Evolutionary conservation across 805 yeast genomes (phyloP), one percentile per base, ranked within the genome.

Genomic region (Metschnikowia cerradonensis): DNA sequence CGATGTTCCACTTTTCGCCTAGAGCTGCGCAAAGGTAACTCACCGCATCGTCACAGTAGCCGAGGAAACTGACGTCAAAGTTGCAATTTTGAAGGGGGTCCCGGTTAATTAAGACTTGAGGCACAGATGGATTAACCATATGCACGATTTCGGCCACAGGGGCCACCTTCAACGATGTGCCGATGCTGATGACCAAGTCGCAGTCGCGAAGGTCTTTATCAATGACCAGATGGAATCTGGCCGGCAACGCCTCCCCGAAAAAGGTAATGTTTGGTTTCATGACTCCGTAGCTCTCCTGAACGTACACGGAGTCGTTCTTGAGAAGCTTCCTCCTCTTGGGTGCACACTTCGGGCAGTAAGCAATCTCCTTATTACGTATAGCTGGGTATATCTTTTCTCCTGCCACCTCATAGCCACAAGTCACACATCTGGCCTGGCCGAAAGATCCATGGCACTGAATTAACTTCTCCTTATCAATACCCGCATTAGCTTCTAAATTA

Each of bases 391-490:
- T 74, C 23, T 75, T 75, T 46, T 78, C 80, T 15, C 97, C 97
- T 1, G 80, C 79, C 6, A 83, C 80, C 61, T 77, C 71, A 63
- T 79, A 79, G 45, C 80, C 77, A 65, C 97, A 90, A 2, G 91
- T 83, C 34, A 83, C 75, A 63, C 97, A 90, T 3, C 90, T 81
- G 7, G 96, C 97, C 0, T 81, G 79, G 0, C 95, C 96, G 67
- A 90, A 90, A 2, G 96, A 88, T 1, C 97, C 97, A 67, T 90
- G 97, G 63, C 97, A 90, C 67, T 90, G 96, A 22, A 90, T 86
- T 55, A 87, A 65, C 58, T 82, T 83, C 6, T 84, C 88, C 1
- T 76, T 67, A 6, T 72, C 65, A 6, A 90, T 76, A 3, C 96
- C 96, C 0, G 88, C 96, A 56, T 81, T 79, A n/a, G 80, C 79